phyloP scores from a whole-genome alignment of 257 asterid genomes.

The Ajuga chamaepitys region DNA sequence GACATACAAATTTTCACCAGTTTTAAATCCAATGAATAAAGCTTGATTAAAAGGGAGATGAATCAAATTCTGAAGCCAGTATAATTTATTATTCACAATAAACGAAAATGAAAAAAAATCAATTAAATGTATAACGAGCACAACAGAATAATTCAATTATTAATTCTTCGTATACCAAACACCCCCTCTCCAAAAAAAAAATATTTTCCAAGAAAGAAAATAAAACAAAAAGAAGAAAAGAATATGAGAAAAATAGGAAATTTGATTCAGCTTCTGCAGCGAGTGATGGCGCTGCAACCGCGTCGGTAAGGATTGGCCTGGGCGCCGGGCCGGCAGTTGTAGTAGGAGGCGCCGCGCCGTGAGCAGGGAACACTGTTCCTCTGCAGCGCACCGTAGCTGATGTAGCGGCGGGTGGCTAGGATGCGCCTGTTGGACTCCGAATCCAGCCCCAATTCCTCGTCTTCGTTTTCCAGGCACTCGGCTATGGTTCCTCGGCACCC shows the following conservation, averaged over 20 bases:
- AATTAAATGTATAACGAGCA: conserved; percentile 3
- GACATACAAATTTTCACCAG: background rate
- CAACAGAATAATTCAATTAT: conserved; percentile 16
- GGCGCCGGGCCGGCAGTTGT: conserved; percentile 87
- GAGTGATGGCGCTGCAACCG: conserved; percentile 80
- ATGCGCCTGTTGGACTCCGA: conserved; percentile 72
- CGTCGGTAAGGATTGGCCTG: conserved; percentile 70
- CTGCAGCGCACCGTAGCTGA: conserved; percentile 89
- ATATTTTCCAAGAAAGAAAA: conserved; percentile 1
- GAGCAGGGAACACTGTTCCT: conserved; percentile 82
- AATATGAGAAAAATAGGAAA: background rate
- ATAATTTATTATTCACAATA: conserved; percentile 16
- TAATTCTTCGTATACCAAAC: conserved; percentile 13
- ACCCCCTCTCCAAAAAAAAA: conserved; percentile 2
- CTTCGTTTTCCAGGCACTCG: conserved; percentile 41
- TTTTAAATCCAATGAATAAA: too few relatives aligned
- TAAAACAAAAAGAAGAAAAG: background rate
- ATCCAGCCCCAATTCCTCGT: conserved; percentile 62
- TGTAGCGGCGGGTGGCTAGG: conserved; percentile 47
- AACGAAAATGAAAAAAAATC: background rate
- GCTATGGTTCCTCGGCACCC: conserved; percentile 44
- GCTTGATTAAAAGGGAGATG: background rate
- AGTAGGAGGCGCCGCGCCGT: conserved; percentile 73
- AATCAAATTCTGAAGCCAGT: background rate
- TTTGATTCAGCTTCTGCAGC: conserved; percentile 52